Percentiles rank a stretch among this genome's conserved stretches.
These are phyloP conservation scores for Neurospora sp. DNA, from an alignment of 495 filamentous ascomycete species.

Conservation along the genomic window DNA sequence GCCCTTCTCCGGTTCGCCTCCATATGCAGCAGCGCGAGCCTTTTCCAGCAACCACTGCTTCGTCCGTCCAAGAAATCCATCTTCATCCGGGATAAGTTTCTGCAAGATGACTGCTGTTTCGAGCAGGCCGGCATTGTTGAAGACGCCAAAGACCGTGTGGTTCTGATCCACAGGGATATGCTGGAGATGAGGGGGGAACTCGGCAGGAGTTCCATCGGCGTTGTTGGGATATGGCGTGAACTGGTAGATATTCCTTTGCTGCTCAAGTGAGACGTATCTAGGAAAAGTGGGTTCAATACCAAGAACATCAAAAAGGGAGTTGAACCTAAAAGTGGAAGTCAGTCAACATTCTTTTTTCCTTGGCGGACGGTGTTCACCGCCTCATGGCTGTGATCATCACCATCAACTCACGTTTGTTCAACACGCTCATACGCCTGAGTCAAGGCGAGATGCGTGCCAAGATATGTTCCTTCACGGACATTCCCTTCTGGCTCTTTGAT, in stretches of 20 bases:
- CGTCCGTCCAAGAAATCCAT: slow-evolving; percentile 20
- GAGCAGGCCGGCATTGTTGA: slow-evolving; percentile 22
- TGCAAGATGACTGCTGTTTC: slow-evolving; percentile 24
- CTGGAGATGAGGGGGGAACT: slow-evolving; percentile 29
- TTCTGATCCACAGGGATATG: slow-evolving; percentile 17
- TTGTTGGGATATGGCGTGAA: slow-evolving; percentile 19
- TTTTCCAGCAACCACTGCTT: slow-evolving; percentile 20
- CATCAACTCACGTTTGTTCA: slow-evolving; percentile 26
- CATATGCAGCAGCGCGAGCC: slow-evolving; percentile 13
- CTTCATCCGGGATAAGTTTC: slow-evolving; percentile 24
- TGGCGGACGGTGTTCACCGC: neutral
- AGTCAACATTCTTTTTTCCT: neutral
- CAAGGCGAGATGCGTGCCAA: slow-evolving; percentile 30
- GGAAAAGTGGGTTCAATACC: slow-evolving; percentile 25
- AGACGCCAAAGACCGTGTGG: slow-evolving; percentile 16
- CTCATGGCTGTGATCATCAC: neutral
- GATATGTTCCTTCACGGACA: slow-evolving; percentile 21
- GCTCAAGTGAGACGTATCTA: slow-evolving; percentile 16
- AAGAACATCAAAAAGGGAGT: slow-evolving; percentile 27
- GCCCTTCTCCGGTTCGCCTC: slow-evolving; percentile 23
- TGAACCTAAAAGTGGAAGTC: slow-evolving; percentile 14
- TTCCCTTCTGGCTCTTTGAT: slow-evolving; percentile 16
- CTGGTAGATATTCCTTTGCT: slow-evolving; percentile 23
- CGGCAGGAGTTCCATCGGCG: slow-evolving; percentile 13
- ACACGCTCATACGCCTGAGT: slow-evolving; percentile 29